Conservation (phyloP, 441 rosid genomes). For the Brassica hybrid region DNA sequence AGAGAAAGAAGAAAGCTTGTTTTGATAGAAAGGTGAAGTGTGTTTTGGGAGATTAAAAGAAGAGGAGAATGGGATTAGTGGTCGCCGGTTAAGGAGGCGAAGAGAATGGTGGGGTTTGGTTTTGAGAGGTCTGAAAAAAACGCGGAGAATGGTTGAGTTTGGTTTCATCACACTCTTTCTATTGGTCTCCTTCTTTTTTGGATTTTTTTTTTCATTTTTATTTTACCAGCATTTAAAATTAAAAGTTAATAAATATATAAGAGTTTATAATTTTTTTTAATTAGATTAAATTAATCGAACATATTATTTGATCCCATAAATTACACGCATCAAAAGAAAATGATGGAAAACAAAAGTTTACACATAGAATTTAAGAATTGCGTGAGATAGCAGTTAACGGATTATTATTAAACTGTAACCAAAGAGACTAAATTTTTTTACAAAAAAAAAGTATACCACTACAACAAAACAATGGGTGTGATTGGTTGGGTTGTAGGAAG, state of each 20-base stretch:
- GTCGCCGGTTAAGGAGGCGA: constrained; percentile 3
- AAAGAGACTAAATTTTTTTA: too few relatives aligned
- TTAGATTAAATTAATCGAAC: background rate
- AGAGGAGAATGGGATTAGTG: background rate
- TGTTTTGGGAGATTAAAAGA: background rate
- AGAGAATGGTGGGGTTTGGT: constrained; percentile 13
- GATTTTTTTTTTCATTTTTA: background rate
- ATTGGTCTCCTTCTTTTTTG: constrained; percentile 12
- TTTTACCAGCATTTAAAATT: background rate
- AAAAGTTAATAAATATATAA: background rate
- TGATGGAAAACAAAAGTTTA: background rate
- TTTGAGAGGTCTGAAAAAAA: constrained; percentile 16
- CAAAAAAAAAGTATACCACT: too few relatives aligned
- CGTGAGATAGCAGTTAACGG: background rate
- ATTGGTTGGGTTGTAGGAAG: too few relatives aligned
- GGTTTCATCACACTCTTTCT: constrained; percentile 11
- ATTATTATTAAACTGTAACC: too few relatives aligned
- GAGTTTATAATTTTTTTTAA: background rate
- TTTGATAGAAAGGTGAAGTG: background rate
- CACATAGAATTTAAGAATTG: background rate
- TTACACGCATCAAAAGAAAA: background rate
- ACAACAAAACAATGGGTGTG: background rate
- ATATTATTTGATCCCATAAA: background rate
- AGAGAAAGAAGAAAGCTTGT: background rate
- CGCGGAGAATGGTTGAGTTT: constrained; percentile 4